Conservation (phyloP, 2,329 filamentous ascomycete genomes). For the Sporothrix inflata region DNA sequence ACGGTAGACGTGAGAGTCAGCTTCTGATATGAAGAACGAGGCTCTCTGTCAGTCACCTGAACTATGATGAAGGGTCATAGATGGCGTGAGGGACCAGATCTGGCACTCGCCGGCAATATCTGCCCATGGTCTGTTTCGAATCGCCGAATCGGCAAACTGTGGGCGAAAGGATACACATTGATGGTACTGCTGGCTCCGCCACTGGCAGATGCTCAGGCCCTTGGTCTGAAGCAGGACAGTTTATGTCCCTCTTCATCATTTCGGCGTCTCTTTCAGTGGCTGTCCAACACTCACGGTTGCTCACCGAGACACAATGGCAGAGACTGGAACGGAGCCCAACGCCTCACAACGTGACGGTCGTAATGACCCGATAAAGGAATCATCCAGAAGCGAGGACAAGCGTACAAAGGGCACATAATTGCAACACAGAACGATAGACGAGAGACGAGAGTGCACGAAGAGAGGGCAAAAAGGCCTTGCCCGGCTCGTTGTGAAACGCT, state of each 20-base stretch:
- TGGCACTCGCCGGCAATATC: background rate
- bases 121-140: background rate
- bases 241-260: background rate
- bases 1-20: too few species aligned
- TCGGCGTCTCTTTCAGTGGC: background rate
- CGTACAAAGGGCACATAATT: background rate
- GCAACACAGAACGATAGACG: background rate
- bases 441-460: background rate
- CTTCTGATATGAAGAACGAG: too few species aligned
- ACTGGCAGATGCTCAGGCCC: background rate
- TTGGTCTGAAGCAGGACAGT: background rate
- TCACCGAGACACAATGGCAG: background rate
- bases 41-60: too few species aligned
- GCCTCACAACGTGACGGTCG: background rate
- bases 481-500: too few species aligned
- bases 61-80: too few species aligned
- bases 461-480: background rate
- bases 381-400: conserved; percentile 2
- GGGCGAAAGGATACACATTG: background rate
- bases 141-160: background rate
- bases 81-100: too few species aligned
- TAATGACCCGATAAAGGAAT: background rate
- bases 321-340: too few species aligned
- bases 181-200: background rate
- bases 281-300: background rate